Conservation (phyloP, 257 asterid species). For the Nicotiana tomentosiformis region DNA sequence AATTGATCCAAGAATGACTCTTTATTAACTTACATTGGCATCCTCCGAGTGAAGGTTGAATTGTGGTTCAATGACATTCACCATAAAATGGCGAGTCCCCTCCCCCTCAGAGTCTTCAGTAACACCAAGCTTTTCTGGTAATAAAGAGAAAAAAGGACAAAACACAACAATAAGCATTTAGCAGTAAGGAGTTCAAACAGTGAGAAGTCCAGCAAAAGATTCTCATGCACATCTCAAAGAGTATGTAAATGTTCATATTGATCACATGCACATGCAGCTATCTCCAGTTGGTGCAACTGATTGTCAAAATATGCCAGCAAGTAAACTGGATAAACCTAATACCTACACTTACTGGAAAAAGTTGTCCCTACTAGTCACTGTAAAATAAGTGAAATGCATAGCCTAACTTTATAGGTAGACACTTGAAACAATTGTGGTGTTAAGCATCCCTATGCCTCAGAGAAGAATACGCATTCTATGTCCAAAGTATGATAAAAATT, state of each 20-base stretch:
- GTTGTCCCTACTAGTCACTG: neutral
- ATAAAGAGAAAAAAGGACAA: conserved; percentile 21
- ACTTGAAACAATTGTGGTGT: neutral
- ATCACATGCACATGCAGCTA: conserved; percentile 1
- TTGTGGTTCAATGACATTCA: conserved; percentile 97
- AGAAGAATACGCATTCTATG: conserved; percentile 6
- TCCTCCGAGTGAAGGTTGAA: conserved; percentile 99
- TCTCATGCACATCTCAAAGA: neutral
- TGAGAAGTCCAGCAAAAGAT: neutral
- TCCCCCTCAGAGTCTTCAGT: conserved; percentile 77
- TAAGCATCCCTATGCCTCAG: neutral
- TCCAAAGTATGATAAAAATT: neutral
- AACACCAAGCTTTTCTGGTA: conserved; percentile 49
- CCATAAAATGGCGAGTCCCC: conserved; percentile 98
- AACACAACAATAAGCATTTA: neutral
- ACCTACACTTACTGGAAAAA: neutral
- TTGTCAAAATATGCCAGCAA: neutral
- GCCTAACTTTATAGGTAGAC: neutral
- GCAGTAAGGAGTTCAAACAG: neutral
- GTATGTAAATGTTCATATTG: neutral
- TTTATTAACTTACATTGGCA: conserved; percentile 67
- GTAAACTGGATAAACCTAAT: neutral
- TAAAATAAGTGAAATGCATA: neutral
- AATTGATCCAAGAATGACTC: neutral
- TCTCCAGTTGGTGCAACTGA: conserved; percentile 1